These are phyloP conservation scores for Rhizodiscina lignyota DNA, from an alignment of 495 filamentous ascomycete species.

Conservation along the genomic window DNA sequence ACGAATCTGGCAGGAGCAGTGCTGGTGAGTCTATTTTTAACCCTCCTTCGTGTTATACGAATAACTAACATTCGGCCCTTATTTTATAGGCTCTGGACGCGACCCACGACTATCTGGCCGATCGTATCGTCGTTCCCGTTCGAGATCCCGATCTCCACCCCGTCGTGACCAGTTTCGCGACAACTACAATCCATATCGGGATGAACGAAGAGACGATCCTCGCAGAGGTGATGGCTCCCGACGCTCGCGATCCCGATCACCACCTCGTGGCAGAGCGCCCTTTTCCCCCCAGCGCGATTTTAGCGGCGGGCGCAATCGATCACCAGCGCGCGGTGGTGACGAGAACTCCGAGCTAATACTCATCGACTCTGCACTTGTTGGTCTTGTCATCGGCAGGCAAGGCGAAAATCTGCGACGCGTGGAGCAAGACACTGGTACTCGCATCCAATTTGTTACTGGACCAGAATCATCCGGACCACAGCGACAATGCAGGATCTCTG, in stretches of 20 bases:
- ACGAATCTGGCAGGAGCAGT: slow-evolving; percentile 17
- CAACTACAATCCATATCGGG: slow-evolving; percentile 56
- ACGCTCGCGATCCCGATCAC: slow-evolving; percentile 14
- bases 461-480: slow-evolving; percentile 44
- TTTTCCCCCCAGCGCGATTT: slow-evolving; percentile 21
- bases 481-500: slow-evolving; percentile 63
- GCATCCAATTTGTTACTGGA: slow-evolving; percentile 70
- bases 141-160: slow-evolving; percentile 52
- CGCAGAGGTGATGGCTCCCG: slow-evolving; percentile 21
- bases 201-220: slow-evolving; percentile 53
- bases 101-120: no score
- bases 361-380: slow-evolving; percentile 63
- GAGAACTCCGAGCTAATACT: slow-evolving; percentile 55
- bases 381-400: slow-evolving; percentile 68
- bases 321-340: slow-evolving; percentile 33
- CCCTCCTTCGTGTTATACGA: neutral
- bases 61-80: neutral
- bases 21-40: slow-evolving; percentile 15
- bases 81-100: slow-evolving; percentile 2
- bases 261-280: slow-evolving; percentile 12
- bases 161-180: slow-evolving; percentile 46
- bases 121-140: slow-evolving; percentile 40
- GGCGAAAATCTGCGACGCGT: slow-evolving; percentile 69
- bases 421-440: slow-evolving; percentile 53
- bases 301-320: slow-evolving; percentile 33